Evolutionary conservation across 78 protist genomes (phyloP), one percentile per base, ranked within the genome.

Genomic region (Dictyostelium purpureum): DNA sequence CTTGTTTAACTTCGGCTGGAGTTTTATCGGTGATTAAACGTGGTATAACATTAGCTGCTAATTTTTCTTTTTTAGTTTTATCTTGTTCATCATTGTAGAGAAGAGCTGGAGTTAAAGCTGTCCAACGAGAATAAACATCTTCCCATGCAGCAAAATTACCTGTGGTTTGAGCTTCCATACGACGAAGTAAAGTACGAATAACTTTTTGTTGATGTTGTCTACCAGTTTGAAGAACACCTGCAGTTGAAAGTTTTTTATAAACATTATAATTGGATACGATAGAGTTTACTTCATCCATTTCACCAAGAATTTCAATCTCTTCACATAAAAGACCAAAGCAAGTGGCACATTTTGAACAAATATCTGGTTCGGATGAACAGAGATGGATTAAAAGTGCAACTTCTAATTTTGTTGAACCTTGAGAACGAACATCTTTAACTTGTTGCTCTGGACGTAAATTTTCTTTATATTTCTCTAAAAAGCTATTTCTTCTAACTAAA

Each of bases 81-180:
- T 87, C 78, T 1, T 12, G 42, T 4, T 87, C 93, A n/a, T 77
- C 88, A 40, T 73, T 47, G 49, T 38, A 40, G 0, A 88, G 21
- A 0, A 88, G 51, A 40, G 74, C 57, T 1, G 94, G 85, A 12
- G 94, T 94, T n/a, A 73, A 19, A 0, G 78, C 40, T 12, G n/a
- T 31, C 91, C 91, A 94, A 35, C 88, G 80, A 4, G 66, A 31
- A 51, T 70, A 89, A 31, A 79, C 81, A 69, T 94, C 90, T 28
- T 83, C 85, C 96, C 96, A 94, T 1, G 96, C 96, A 1, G 90
- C 89, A 49, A 79, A 66, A 40, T 89, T 89, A 80, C 96, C 96
- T 11, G 90, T 28, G n/a, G 96, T 94, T 56, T 71, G 88, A 9
- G 54, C 43, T 21, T 57, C 78, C 16, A 89, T 90, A 6, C 81